Base-by-base conservation (phyloP, 1,139 yeast species). In the Lodderomyces parapsilosis region DNA sequence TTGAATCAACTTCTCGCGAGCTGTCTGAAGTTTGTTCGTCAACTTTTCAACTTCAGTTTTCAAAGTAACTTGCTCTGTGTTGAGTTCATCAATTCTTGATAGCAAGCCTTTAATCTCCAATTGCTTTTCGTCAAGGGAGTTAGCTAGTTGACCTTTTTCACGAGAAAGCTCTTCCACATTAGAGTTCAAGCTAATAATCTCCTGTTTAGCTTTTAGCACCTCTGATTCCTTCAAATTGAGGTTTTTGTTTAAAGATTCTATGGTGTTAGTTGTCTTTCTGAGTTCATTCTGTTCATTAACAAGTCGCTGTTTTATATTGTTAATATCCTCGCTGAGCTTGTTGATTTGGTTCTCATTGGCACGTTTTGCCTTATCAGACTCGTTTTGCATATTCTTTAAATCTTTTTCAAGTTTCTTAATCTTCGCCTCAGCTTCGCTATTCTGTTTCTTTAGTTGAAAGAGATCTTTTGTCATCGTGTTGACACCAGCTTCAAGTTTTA, bases 401-500 rank as follows among this genome's bases (percentile, higher is more conserved):
- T 77, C 78, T 38, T 71, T 78, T 65, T 78, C 59, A 58, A 59
- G 45, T 46, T 58, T 48, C 60, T 72, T 50, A 18, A 77, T 59
- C 11, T 65, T 66, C 36, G 68, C 68, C 40, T 80, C 85, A 1
- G 74, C 54, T 0, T 76, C 76, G 2, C 74, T 78, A 47, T 83
- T 83, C 28, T 80, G 81, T 46, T 80, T 80, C 0, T 81, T 76
- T 35, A 89, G 65, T 35, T 77, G 78, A 59, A 89, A 79, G 31
- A 91, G 67, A 50, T 90, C 97, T 37, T 93, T 72, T 46, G 85
- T 86, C 96, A 91, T 88, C 53, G 89, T 89, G 58, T 89, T 91
- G 44, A 91, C 84, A 5, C 96, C 97, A 48, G 81, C 83, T 55
- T 91, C 97, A 1, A 93, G 87, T 49, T 80, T 85, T 22, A 74